Conservation (phyloP, 2,329 filamentous ascomycete species). For the Fusarium scirpi region DNA sequence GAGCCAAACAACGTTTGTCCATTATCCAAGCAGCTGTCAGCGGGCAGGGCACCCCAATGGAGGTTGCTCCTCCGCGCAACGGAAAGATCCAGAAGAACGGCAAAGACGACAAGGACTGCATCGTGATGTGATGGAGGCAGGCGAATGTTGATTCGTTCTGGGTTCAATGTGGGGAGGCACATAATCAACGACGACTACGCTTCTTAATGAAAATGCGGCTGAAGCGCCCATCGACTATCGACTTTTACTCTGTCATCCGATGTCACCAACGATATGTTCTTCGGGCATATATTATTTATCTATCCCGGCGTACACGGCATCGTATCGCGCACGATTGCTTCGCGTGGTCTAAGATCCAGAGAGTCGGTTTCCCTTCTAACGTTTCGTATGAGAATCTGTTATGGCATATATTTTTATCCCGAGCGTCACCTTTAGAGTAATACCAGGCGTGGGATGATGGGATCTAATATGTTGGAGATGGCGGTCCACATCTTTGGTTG, state of each 20-base stretch:
- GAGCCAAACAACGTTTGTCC: slow-evolving; percentile 86
- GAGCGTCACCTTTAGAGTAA: slow-evolving; percentile 27
- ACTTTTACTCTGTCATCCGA: slow-evolving; percentile 1
- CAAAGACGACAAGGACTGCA: slow-evolving; percentile 67
- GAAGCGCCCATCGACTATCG: slow-evolving; percentile 5
- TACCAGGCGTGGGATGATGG: background rate
- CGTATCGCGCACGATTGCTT: slow-evolving; percentile 23
- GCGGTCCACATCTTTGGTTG: background rate
- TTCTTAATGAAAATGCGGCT: slow-evolving; percentile 4
- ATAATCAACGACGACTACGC: slow-evolving; percentile 39
- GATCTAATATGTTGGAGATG: slow-evolving; percentile 16
- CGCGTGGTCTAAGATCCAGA: slow-evolving; percentile 18
- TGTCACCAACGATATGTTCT: slow-evolving; percentile 7
- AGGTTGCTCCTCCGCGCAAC: slow-evolving; percentile 64
- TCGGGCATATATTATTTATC: slow-evolving; percentile 27
- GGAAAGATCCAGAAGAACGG: slow-evolving; percentile 64
- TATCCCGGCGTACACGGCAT: slow-evolving; percentile 35
- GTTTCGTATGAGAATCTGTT: slow-evolving; percentile 20
- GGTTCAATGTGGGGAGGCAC: slow-evolving; percentile 32
- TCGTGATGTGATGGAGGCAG: slow-evolving; percentile 62
- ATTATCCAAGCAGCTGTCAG: slow-evolving; percentile 87
- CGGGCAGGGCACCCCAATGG: slow-evolving; percentile 66
- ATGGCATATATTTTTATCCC: slow-evolving; percentile 23
- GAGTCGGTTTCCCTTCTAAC: slow-evolving; percentile 22
- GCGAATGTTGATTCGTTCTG: slow-evolving; percentile 6